A percentile compares a stretch with the other conserved stretches of the same genome.
Evolutionary conservation across 306 rosid species (phyloP).

Genomic region (Lupinus albus): DNA sequence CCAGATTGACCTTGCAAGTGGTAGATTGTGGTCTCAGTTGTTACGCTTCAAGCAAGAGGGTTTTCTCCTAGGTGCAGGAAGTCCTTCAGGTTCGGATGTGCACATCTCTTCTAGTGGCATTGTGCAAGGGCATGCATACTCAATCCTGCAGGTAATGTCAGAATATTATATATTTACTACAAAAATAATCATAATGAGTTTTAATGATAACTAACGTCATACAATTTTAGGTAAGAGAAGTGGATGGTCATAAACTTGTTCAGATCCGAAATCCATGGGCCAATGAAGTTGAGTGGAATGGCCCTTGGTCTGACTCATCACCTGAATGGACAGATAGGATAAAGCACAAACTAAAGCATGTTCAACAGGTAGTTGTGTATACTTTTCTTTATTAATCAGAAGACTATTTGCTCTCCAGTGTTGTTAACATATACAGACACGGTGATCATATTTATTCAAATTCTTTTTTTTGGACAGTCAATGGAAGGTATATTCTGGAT

Average conservation of each 20-base stretch:
- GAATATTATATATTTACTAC: neutral
- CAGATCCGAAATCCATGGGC: slow-evolving; percentile 99
- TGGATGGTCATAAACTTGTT: slow-evolving; percentile 97
- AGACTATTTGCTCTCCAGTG: neutral
- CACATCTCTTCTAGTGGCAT: slow-evolving; percentile 98
- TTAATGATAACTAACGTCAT: slow-evolving; percentile 23
- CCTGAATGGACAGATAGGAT: slow-evolving; percentile 96
- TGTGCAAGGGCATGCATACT: slow-evolving; percentile 99
- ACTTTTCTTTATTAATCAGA: slow-evolving; percentile 28
- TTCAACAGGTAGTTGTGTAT: slow-evolving; percentile 69
- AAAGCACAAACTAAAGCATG: slow-evolving; percentile 93
- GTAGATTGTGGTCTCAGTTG: slow-evolving; percentile 95
- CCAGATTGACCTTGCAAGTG: slow-evolving; percentile 99
- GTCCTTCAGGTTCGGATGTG: slow-evolving; percentile 98
- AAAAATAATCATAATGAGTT: slow-evolving; percentile 8
- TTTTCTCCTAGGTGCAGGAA: slow-evolving; percentile 95
- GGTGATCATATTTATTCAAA: slow-evolving; percentile 14
- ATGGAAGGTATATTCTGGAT: slow-evolving; percentile 99
- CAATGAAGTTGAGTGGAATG: slow-evolving; percentile 99
- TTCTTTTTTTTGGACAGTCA: slow-evolving; percentile 57
- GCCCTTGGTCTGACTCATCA: slow-evolving; percentile 96
- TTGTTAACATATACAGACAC: slow-evolving; percentile 20
- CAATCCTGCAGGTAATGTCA: slow-evolving; percentile 77
- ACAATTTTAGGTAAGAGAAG: slow-evolving; percentile 75
- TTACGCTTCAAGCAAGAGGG: slow-evolving; percentile 97